Percentiles rank a stretch among this genome's conserved stretches.
Conservation (phyloP, 2,329 filamentous ascomycete genomes). For the Colletotrichum salicis region DNA sequence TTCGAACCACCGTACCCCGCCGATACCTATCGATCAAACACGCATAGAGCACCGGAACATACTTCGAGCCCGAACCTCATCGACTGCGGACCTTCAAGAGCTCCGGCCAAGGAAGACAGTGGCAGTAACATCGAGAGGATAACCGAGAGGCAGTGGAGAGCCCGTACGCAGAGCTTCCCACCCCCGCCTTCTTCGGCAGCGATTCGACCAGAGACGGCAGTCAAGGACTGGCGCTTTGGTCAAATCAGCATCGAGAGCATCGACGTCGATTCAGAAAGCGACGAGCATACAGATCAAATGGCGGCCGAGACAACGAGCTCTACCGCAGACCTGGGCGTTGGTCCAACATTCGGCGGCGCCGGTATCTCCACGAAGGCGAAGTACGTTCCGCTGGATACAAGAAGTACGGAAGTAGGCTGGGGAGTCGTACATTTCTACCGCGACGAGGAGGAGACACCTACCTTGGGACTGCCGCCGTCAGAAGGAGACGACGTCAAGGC, state of each 20-base stretch:
- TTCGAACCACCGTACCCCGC: slow-evolving; percentile 28
- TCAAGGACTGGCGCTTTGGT: slow-evolving; percentile 83
- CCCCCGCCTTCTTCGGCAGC: slow-evolving; percentile 55
- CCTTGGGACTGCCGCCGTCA: slow-evolving; percentile 51
- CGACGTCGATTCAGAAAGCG: slow-evolving; percentile 65
- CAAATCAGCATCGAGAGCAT: slow-evolving; percentile 83
- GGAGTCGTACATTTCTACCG: slow-evolving; percentile 95
- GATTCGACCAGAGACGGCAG: slow-evolving; percentile 60
- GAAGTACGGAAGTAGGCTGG: slow-evolving; percentile 84
- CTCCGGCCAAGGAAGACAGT: slow-evolving; percentile 43
- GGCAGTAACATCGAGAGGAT: slow-evolving; percentile 50
- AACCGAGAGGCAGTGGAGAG: slow-evolving; percentile 53
- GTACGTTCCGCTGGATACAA: slow-evolving; percentile 77
- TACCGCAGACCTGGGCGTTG: slow-evolving; percentile 63
- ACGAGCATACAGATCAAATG: slow-evolving; percentile 44
- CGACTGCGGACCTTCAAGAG: slow-evolving; percentile 60
- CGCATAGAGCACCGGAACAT: not conserved
- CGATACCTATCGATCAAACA: slow-evolving; percentile 19
- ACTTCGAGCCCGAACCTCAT: slow-evolving; percentile 50
- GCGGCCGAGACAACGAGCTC: slow-evolving; percentile 52
- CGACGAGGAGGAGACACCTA: slow-evolving; percentile 79
- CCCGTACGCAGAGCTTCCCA: slow-evolving; percentile 53
- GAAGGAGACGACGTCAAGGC: slow-evolving; percentile 47
- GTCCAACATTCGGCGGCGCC: slow-evolving; percentile 65
- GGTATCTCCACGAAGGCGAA: slow-evolving; percentile 85